phyloP scores from a whole-genome alignment of 257 asterid genomes.

The Nyctanthes arbortristis region DNA sequence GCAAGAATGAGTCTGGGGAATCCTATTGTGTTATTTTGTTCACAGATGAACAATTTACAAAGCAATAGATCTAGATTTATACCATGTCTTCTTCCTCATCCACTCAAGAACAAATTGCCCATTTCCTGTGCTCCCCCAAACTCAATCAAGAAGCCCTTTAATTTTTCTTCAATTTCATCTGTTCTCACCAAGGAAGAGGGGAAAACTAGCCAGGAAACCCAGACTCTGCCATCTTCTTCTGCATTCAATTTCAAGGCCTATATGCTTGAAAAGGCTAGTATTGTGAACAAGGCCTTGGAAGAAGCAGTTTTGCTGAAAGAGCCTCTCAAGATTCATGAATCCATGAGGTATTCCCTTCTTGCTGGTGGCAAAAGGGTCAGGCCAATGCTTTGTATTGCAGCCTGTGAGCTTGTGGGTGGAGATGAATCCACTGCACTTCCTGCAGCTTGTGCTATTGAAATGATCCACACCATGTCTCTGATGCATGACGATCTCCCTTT shows the following conservation, averaged over 20 bases:
- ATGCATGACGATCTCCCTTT: conserved; percentile 75
- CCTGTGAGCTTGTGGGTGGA: conserved; percentile 66
- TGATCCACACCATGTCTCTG: conserved; percentile 69
- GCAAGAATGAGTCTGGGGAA: not conserved
- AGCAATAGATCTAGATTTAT: not conserved
- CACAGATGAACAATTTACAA: not conserved
- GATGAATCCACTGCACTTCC: conserved; percentile 51
- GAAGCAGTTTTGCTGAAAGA: conserved; percentile 32
- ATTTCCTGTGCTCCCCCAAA: not conserved
- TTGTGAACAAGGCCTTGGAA: conserved; percentile 54
- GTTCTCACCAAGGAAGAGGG: conserved; percentile 10
- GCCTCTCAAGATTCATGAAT: conserved; percentile 50
- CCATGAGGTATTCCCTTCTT: conserved; percentile 66
- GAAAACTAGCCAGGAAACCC: not conserved
- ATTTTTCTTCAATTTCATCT: not conserved
- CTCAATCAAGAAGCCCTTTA: not conserved
- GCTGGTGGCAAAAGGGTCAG: conserved; percentile 70
- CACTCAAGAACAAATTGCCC: not conserved
- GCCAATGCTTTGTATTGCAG: conserved; percentile 58
- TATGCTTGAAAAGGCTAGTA: conserved; percentile 38
- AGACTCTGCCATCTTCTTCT: not conserved
- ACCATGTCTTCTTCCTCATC: conserved; percentile 2
- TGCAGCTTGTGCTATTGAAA: conserved; percentile 66
- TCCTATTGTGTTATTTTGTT: not conserved
- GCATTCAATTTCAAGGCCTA: conserved; percentile 43